Percentiles rank a stretch among this genome's conserved stretches.
These are phyloP conservation scores for Pelargonium myrrhifolium DNA, from an alignment of 441 rosid genomes.

Conservation along the genomic window DNA sequence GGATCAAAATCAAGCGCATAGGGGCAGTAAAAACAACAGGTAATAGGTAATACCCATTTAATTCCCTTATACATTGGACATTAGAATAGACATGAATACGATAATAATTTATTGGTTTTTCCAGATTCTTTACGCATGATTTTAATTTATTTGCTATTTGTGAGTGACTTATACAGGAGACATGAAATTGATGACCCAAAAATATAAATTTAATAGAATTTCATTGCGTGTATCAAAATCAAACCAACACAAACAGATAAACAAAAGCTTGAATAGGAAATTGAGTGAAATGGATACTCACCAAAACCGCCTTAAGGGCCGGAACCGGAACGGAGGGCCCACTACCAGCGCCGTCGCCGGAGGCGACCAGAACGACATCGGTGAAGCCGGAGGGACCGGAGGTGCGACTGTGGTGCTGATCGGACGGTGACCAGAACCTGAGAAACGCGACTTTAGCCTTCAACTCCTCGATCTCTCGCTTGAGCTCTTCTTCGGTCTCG, in stretches of 20 bases:
- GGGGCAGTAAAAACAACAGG: too few relatives aligned
- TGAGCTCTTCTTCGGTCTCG: constrained; percentile 84
- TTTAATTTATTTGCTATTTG: too few relatives aligned
- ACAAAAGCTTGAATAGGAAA: background rate
- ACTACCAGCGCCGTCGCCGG: constrained; percentile 31
- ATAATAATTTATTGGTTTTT: too few relatives aligned
- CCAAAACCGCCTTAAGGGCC: constrained; percentile 69
- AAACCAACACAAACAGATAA: background rate
- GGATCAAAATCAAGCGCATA: too few relatives aligned
- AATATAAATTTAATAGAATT: too few relatives aligned
- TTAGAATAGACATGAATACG: too few relatives aligned
- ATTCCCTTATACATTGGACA: too few relatives aligned
- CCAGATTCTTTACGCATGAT: too few relatives aligned
- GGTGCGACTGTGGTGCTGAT: constrained; percentile 22
- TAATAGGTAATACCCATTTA: too few relatives aligned
- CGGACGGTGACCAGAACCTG: constrained; percentile 45
- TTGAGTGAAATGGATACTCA: constrained; percentile 20
- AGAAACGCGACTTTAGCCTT: constrained; percentile 63
- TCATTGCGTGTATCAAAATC: background rate
- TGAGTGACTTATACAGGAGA: too few relatives aligned
- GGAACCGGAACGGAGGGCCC: constrained; percentile 47
- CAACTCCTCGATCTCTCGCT: constrained; percentile 74
- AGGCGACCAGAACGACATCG: constrained; percentile 63
- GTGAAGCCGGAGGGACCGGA: constrained; percentile 31
- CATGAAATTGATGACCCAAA: too few relatives aligned